These are phyloP conservation scores for Botryotinia convoluta DNA, from an alignment of 2,329 filamentous ascomycete genomes.

Conservation along the genomic window DNA sequence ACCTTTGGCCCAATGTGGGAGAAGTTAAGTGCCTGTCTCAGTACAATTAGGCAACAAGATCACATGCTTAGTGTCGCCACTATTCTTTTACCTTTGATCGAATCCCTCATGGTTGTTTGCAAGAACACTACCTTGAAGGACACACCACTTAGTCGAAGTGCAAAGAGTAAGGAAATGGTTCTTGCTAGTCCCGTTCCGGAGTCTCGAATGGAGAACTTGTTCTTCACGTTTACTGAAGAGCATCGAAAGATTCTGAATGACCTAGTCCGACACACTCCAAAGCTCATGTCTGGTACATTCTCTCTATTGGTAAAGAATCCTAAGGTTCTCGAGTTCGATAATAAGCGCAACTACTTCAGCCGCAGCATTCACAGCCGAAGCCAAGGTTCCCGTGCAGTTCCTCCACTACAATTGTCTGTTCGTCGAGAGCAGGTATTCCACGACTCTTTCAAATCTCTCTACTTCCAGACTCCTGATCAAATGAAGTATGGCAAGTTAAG, in stretches of 20 bases:
- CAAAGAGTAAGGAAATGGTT: constrained; percentile 63
- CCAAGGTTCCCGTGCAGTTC: constrained; percentile 66
- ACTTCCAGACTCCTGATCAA: constrained; percentile 94
- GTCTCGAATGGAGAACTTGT: constrained; percentile 79
- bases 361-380: constrained; percentile 80
- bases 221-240: constrained; percentile 97
- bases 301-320: constrained; percentile 95
- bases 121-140: constrained; percentile 77
- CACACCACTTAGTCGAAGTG: constrained; percentile 30
- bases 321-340: constrained; percentile 98
- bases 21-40: constrained; percentile 84
- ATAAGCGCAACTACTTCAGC: constrained; percentile 99
- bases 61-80: constrained; percentile 97
- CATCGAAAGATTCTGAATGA: constrained; percentile 98
- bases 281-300: constrained; percentile 98
- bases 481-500: constrained; percentile 99
- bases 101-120: constrained; percentile 98
- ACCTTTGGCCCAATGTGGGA: constrained; percentile 91
- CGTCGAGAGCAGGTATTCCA: constrained; percentile 95
- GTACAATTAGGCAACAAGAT: constrained; percentile 83
- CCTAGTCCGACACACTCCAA: constrained; percentile 92
- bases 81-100: constrained; percentile 89
- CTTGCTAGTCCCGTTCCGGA: constrained; percentile 76
- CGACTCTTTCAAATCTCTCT: constrained; percentile 96
- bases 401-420: constrained; percentile 78